A percentile compares a stretch with the other conserved stretches of the same genome.
Conservation (phyloP, 768 basidiomycete species). For the Dictyophora rubrovolvata region DNA sequence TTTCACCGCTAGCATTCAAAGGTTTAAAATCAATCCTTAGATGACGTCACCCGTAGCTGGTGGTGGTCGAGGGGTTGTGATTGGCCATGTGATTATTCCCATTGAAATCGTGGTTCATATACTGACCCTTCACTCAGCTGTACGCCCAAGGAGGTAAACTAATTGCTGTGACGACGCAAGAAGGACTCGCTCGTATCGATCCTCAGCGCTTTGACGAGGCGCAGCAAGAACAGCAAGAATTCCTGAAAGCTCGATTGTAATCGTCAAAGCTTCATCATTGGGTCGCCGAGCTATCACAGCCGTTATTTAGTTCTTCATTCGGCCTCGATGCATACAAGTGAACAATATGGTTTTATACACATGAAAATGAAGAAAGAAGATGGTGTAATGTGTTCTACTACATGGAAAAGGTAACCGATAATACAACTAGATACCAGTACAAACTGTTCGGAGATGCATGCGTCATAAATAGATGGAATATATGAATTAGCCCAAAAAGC, state of each 20-base stretch:
- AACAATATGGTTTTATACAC: too few relatives aligned
- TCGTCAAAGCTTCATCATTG: too few relatives aligned
- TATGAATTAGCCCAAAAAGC: not conserved
- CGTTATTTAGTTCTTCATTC: too few relatives aligned
- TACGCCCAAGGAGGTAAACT: constrained; percentile 58
- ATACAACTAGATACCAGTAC: not conserved
- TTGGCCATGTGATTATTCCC: constrained; percentile 52
- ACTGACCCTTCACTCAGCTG: constrained; percentile 31
- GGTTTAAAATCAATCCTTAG: constrained; percentile 23
- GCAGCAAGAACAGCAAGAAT: not conserved
- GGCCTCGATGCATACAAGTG: too few relatives aligned
- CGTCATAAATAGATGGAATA: not conserved
- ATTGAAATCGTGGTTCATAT: not conserved
- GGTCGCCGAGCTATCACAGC: too few relatives aligned
- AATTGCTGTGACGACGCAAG: constrained; percentile 70
- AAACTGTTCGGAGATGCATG: not conserved
- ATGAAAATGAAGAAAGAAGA: not conserved
- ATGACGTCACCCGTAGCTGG: constrained; percentile 54
- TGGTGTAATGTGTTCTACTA: not conserved
- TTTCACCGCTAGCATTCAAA: constrained; percentile 1
- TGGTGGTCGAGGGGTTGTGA: constrained; percentile 58
- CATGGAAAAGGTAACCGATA: not conserved
- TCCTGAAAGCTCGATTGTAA: not conserved
- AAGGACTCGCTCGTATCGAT: constrained; percentile 63
- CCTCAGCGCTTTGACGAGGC: constrained; percentile 24